Evolutionary conservation across 1,284 basidiomycete species (phyloP).

Genomic region (Rhodotorula sp.): DNA sequence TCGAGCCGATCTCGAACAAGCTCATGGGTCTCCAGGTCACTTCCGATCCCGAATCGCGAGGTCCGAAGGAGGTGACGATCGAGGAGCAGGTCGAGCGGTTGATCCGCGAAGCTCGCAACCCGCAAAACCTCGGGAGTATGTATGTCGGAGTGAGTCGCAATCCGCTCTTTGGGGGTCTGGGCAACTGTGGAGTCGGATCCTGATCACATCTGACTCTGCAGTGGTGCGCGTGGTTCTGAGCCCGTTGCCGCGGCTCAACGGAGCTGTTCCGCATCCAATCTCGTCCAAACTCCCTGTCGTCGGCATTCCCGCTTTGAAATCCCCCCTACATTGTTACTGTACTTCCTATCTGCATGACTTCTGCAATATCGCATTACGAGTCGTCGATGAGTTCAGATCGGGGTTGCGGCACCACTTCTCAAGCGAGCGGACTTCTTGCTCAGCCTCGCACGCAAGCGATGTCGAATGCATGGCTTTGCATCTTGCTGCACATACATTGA

Average conservation of each 20-base stretch:
- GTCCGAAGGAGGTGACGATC: slow-evolving; percentile 68
- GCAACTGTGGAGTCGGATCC: neutral
- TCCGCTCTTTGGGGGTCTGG: no score
- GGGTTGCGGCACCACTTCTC: no score
- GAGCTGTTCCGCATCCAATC: no score
- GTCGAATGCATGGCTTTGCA: slow-evolving; percentile 5
- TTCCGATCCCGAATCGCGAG: slow-evolving; percentile 56
- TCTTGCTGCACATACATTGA: slow-evolving; percentile 2
- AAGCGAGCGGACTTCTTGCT: no score
- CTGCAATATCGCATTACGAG: no score
- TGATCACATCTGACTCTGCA: neutral
- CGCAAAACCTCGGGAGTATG: slow-evolving; percentile 65
- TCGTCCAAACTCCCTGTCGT: slow-evolving; percentile 10
- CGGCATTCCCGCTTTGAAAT: slow-evolving; percentile 24
- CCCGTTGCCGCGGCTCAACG: slow-evolving; percentile 12
- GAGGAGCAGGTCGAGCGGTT: slow-evolving; percentile 84
- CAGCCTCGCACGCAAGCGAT: no score
- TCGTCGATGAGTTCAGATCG: no score
- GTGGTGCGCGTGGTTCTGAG: slow-evolving; percentile 39
- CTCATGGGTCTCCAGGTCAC: slow-evolving; percentile 66
- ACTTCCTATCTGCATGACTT: neutral
- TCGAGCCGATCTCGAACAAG: slow-evolving; percentile 78
- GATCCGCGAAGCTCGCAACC: slow-evolving; percentile 79
- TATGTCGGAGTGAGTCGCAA: slow-evolving; percentile 55
- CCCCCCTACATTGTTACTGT: slow-evolving; percentile 5